These are phyloP conservation scores for Liquidambar formosana DNA, from an alignment of 164 flowering plant species.

Conservation along the genomic window DNA sequence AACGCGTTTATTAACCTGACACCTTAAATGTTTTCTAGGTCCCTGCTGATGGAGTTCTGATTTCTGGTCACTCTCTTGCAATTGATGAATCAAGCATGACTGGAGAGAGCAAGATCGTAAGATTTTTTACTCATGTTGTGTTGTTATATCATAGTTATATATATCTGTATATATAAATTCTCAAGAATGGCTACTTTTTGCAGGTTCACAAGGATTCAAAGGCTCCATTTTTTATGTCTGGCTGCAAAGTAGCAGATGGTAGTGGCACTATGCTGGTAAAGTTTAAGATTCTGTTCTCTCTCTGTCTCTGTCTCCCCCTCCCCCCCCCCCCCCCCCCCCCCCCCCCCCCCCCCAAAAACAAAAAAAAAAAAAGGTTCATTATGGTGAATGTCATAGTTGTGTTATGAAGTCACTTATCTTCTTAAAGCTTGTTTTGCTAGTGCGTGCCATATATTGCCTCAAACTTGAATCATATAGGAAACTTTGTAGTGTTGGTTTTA, in stretches of 20 bases:
- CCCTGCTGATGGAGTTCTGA: slow-evolving; percentile 88
- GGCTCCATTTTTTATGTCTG: slow-evolving; percentile 92
- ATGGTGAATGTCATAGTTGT: too few relatives aligned
- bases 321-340: too few relatives aligned
- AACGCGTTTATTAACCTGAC: not conserved
- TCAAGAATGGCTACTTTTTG: slow-evolving; percentile 1
- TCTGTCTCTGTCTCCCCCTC: too few relatives aligned
- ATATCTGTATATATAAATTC: not conserved
- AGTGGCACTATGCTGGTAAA: slow-evolving; percentile 93
- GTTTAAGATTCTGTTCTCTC: not conserved
- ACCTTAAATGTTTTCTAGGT: slow-evolving; percentile 41
- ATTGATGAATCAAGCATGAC: slow-evolving; percentile 99
- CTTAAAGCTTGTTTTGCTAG: too few relatives aligned
- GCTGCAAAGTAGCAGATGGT: slow-evolving; percentile 98
- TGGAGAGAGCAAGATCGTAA: slow-evolving; percentile 95
- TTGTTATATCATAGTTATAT: not conserved
- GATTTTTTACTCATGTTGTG: slow-evolving; percentile 6
- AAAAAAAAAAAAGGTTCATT: too few relatives aligned
- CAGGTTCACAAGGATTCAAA: slow-evolving; percentile 80
- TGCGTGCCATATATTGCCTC: too few relatives aligned
- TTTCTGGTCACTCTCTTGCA: slow-evolving; percentile 86
- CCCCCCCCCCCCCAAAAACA: too few relatives aligned
- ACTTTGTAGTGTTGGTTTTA: not conserved
- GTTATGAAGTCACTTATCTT: too few relatives aligned
- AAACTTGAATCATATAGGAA: too few relatives aligned